These are phyloP conservation scores for Mollisia scopiformis DNA, from an alignment of 2,329 filamentous ascomycete species.

Conservation along the genomic window DNA sequence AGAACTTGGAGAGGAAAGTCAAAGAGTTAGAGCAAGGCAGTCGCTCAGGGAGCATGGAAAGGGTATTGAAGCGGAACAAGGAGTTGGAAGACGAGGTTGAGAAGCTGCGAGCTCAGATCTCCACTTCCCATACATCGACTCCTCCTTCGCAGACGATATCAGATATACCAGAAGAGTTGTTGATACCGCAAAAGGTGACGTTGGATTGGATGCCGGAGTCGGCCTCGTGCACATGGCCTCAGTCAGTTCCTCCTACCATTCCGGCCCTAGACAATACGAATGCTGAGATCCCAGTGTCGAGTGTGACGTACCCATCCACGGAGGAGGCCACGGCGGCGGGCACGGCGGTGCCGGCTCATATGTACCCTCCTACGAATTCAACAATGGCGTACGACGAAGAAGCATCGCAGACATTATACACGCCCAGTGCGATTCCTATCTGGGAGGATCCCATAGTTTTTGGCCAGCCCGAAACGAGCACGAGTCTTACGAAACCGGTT, in stretches of 20 bases:
- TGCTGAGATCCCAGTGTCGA: conserved; percentile 14
- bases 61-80: conserved; percentile 34
- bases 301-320: conserved; percentile 11
- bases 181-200: conserved; percentile 27
- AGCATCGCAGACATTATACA: conserved; percentile 24
- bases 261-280: conserved; percentile 8
- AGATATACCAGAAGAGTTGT: conserved; percentile 28
- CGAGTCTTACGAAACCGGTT: conserved; percentile 23
- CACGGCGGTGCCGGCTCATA: conserved; percentile 11
- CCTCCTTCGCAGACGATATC: conserved; percentile 16
- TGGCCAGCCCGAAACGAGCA: conserved; percentile 16
- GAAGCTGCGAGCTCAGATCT: conserved; percentile 30
- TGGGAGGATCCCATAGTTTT: conserved; percentile 32
- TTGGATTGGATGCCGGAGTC: conserved; percentile 29
- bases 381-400: conserved; percentile 24
- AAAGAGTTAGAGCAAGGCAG: conserved; percentile 33
- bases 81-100: conserved; percentile 35
- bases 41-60: conserved; percentile 47
- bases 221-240: conserved; percentile 15
- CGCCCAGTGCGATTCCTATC: conserved; percentile 24
- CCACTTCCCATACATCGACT: conserved; percentile 14
- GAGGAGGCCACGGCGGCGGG: neutral
- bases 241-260: conserved; percentile 11
- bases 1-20: conserved; percentile 34
- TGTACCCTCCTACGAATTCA: conserved; percentile 17